Evolutionary conservation across 2,329 filamentous ascomycete genomes (phyloP).

Genomic region (Phyllosticta citrichinensis): DNA sequence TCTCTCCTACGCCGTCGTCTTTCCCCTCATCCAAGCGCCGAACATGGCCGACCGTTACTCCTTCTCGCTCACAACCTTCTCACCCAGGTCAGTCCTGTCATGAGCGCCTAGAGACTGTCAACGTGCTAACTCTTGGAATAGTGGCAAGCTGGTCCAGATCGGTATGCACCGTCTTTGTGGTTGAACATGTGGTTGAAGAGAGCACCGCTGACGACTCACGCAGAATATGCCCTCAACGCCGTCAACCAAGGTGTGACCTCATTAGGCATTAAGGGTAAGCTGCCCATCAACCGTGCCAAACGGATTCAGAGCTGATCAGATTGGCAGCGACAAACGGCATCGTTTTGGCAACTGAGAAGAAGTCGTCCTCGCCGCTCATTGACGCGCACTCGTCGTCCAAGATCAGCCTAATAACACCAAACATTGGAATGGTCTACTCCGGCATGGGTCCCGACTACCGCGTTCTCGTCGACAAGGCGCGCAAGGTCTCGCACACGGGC

Average conservation of each 20-base stretch:
- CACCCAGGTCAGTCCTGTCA: slow-evolving; percentile 66
- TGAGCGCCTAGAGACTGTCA: slow-evolving; percentile 15
- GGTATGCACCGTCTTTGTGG: slow-evolving; percentile 42
- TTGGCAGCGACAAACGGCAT: slow-evolving; percentile 87
- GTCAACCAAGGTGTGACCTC: slow-evolving; percentile 99
- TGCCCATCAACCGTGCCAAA: neutral
- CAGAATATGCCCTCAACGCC: slow-evolving; percentile 97
- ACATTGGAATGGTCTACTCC: slow-evolving; percentile 99
- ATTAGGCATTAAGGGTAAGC: slow-evolving; percentile 87
- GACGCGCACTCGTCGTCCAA: slow-evolving; percentile 92
- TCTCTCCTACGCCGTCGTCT: neutral
- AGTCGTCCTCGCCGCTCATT: slow-evolving; percentile 94
- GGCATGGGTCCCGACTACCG: slow-evolving; percentile 99
- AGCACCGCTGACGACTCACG: slow-evolving; percentile 16
- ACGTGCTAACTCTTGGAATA: slow-evolving; percentile 42
- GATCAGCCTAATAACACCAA: slow-evolving; percentile 94
- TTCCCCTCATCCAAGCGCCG: slow-evolving; percentile 15
- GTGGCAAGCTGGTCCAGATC: slow-evolving; percentile 98
- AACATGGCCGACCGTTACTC: slow-evolving; percentile 97
- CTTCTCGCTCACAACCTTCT: slow-evolving; percentile 99
- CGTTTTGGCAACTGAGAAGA: slow-evolving; percentile 98
- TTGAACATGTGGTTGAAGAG: neutral
- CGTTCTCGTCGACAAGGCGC: slow-evolving; percentile 92
- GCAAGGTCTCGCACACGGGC: slow-evolving; percentile 93
- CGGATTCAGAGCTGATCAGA: neutral